Evolutionary conservation across 108 stramenopile species (phyloP), one percentile per base, ranked within the genome.

Genomic region (Fragilaria radians): DNA sequence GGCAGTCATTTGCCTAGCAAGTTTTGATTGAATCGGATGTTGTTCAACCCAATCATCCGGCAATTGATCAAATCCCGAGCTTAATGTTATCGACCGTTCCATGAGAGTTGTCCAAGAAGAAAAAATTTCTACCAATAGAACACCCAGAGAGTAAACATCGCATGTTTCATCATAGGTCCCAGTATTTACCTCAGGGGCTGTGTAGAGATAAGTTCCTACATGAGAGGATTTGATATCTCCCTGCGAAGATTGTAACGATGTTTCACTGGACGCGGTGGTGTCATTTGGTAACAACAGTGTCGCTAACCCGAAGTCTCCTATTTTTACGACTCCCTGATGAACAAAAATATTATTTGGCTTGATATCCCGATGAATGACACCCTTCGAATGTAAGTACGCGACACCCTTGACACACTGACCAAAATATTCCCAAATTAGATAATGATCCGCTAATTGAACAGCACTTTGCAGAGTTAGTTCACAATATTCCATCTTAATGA

Each of bases 291-390:
- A 7, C 58, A 86, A 52, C 48, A 69, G 66, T 66, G 83, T 88
- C 17, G 83, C 78, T 9, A 96, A 63, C 23, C 94, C 93, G 63
- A 98, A 96, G 62, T 96, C 98, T 28, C 98, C 98, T 48, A 98
- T 91, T 61, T 93, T 88, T 62, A 94, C 90, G 0, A 72, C 71
- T 59, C 78, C 65, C 0, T 79, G 72, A 42, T 68, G 74, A 23
- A 75, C 74, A 67, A 94, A 94, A 52, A 88, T 77, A 54, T 94
- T 94, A 32, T 81, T 78, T n/a, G 93, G 93, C 61, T 94, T 91
- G 50, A 94, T 65, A 61, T 94, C 93, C 30, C 93, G 79, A 63
- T 94, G 93, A 51, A 94, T 76, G 54, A 94, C 83, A 21, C 75
- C 79, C 58, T 84, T 87, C 18, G 65, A 36, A 71, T 93, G 91